A percentile compares a stretch with the other conserved stretches of the same genome.
phyloP scores from a whole-genome alignment of 2,329 filamentous ascomycete species.

The Sporothrix dimorphospora region DNA sequence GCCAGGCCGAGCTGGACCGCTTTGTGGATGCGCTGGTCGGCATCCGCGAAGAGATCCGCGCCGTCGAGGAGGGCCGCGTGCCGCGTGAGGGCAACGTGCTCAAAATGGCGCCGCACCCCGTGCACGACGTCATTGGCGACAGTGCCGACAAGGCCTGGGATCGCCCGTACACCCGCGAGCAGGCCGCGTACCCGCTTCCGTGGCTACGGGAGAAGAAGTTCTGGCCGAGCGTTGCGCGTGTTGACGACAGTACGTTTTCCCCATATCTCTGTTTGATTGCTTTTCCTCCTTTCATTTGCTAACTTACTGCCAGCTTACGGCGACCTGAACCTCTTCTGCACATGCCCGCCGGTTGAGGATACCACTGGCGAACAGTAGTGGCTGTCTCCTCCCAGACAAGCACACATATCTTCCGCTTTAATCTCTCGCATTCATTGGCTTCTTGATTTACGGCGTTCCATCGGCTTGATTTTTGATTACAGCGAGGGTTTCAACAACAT shows the following conservation, averaged over 20 bases:
- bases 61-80: slow-evolving; percentile 77
- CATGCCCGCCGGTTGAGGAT: slow-evolving; percentile 81
- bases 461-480: background rate
- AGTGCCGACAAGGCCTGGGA: slow-evolving; percentile 66
- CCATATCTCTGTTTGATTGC: background rate
- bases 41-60: slow-evolving; percentile 83
- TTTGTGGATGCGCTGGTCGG: slow-evolving; percentile 89
- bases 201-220: slow-evolving; percentile 95
- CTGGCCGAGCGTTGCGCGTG: slow-evolving; percentile 84
- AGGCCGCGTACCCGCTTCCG: slow-evolving; percentile 82
- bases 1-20: slow-evolving; percentile 87
- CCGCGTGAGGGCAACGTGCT: slow-evolving; percentile 80
- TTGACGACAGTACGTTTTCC: slow-evolving; percentile 78
- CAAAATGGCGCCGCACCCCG: slow-evolving; percentile 85
- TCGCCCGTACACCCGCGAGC: slow-evolving; percentile 76
- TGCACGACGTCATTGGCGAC: slow-evolving; percentile 72
- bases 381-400: too few relatives aligned
- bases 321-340: slow-evolving; percentile 92
- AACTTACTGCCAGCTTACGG: slow-evolving; percentile 69
- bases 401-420: background rate
- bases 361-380: slow-evolving; percentile 44
- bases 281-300: slow-evolving; percentile 28
- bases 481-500: slow-evolving; percentile 31
- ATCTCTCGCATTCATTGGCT: slow-evolving; percentile 24
- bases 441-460: slow-evolving; percentile 13